Evolutionary conservation across 495 filamentous ascomycete genomes (phyloP).

Genomic region (Astrothelium subdiscretum): DNA sequence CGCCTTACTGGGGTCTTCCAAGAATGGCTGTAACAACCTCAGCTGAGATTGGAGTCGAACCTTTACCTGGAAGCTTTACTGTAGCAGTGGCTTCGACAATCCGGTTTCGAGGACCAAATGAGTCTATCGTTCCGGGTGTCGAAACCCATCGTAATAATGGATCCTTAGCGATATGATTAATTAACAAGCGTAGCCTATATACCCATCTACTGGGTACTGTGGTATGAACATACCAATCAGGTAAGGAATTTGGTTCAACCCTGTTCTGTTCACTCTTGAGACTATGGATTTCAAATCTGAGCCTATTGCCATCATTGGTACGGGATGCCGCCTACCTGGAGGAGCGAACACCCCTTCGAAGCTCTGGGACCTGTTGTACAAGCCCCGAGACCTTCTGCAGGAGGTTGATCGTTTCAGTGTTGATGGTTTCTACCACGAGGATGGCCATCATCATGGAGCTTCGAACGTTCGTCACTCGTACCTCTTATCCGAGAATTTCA

Average conservation of each 20-base stretch:
- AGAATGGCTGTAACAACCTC: no score
- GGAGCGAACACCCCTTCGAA: background rate
- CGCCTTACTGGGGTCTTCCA: background rate
- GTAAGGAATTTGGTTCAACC: background rate
- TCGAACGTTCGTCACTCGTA: background rate
- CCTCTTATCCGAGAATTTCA: constrained; percentile 1
- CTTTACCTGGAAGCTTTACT: background rate
- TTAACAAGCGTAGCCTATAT: background rate
- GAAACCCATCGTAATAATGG: background rate
- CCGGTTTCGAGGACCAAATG: background rate
- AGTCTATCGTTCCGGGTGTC: background rate
- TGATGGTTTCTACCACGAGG: constrained; percentile 23
- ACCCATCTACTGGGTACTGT: background rate
- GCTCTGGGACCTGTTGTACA: background rate
- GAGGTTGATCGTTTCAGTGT: constrained; percentile 13
- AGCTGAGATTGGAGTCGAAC: background rate
- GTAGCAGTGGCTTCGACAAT: background rate
- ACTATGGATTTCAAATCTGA: background rate
- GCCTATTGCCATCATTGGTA: background rate
- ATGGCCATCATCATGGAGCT: constrained; percentile 3
- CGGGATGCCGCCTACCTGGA: background rate
- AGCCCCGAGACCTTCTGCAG: background rate
- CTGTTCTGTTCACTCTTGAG: background rate
- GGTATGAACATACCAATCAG: background rate
- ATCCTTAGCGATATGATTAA: background rate